A percentile compares a stretch with the other conserved stretches of the same genome.
These are phyloP conservation scores for Ammopiptanthus mongolicus DNA, from an alignment of 306 rosid genomes.

Conservation along the genomic window DNA sequence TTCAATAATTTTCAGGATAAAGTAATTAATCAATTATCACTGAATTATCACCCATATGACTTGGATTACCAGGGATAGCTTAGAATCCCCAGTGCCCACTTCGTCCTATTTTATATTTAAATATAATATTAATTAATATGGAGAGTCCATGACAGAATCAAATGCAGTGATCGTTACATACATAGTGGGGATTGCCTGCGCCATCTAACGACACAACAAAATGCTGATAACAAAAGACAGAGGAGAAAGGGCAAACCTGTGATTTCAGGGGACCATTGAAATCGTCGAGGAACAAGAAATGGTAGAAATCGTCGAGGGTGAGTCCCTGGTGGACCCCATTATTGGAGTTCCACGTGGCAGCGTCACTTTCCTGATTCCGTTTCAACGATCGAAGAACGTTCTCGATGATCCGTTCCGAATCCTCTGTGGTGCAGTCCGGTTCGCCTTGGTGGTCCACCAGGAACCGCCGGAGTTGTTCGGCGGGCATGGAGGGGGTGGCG, in stretches of 20 bases:
- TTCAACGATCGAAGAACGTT: conserved; percentile 28
- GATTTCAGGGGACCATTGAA: conserved; percentile 54
- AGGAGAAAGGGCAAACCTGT: conserved; percentile 30
- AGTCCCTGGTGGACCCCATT: conserved; percentile 8
- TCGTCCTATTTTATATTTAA: no score
- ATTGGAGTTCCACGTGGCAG: neutral
- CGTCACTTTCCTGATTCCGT: neutral
- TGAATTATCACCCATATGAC: no score
- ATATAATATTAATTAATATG: no score
- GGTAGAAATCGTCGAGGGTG: conserved; percentile 56
- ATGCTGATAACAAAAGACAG: neutral
- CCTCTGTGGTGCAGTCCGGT: conserved; percentile 26
- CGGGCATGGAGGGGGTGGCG: conserved; percentile 34
- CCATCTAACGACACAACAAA: no score
- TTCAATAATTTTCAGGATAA: no score
- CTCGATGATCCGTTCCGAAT: conserved; percentile 32
- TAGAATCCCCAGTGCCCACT: no score
- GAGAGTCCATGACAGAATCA: no score
- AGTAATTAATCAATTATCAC: no score
- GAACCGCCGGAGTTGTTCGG: conserved; percentile 52
- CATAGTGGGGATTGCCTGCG: no score
- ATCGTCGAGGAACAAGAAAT: conserved; percentile 44
- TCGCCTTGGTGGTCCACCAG: conserved; percentile 52
- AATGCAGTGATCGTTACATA: no score
- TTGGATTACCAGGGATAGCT: no score